Conservation (phyloP, 176 grass and related monocot species). For the Oryza brachyantha region DNA sequence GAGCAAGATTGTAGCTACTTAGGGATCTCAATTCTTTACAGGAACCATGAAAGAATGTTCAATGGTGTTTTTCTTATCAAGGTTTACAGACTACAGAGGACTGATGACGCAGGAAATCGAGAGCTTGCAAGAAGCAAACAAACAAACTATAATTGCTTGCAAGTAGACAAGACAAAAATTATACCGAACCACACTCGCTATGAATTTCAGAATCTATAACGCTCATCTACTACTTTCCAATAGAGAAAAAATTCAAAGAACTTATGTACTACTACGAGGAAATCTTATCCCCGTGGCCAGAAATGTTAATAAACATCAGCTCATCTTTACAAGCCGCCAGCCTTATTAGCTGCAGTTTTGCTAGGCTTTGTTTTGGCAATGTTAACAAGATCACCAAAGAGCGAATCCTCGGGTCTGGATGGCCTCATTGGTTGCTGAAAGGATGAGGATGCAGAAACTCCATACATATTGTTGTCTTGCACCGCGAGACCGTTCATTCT, state of each 20-base stretch:
- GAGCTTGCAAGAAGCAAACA: neutral
- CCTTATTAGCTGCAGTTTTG: constrained; percentile 59
- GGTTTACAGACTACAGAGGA: neutral
- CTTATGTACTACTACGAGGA: constrained; percentile 53
- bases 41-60: neutral
- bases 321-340: constrained; percentile 43
- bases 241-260: neutral
- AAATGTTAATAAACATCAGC: constrained; percentile 1
- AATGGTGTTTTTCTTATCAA: neutral
- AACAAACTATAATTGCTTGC: constrained; percentile 18
- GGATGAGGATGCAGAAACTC: constrained; percentile 21
- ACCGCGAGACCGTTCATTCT: constrained; percentile 71
- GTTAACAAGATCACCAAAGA: constrained; percentile 89
- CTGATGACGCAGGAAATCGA: neutral
- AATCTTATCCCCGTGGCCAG: neutral
- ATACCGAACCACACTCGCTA: constrained; percentile 27
- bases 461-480: constrained; percentile 49
- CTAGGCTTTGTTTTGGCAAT: constrained; percentile 81
- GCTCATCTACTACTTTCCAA: constrained; percentile 37
- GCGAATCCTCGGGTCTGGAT: constrained; percentile 65
- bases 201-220: constrained; percentile 35
- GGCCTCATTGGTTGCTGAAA: constrained; percentile 51
- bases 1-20: neutral
- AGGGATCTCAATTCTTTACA: neutral
- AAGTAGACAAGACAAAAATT: constrained; percentile 1